These are phyloP conservation scores for Cyclostephanos invisitatus DNA, from an alignment of 108 stramenopile species.

Conservation along the genomic window DNA sequence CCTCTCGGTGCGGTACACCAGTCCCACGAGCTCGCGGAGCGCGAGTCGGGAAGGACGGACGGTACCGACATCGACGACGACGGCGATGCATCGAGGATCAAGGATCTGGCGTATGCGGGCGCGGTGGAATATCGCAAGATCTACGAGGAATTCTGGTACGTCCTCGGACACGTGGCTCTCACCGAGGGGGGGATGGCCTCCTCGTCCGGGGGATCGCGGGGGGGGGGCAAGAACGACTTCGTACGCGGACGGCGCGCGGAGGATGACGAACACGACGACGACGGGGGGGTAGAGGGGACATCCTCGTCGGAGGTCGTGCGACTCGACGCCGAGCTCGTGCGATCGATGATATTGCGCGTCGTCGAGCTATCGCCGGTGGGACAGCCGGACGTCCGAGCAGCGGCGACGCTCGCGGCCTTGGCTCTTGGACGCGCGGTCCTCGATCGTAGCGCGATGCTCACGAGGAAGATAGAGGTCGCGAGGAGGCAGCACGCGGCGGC, in stretches of 20 bases:
- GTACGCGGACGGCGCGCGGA: conserved; percentile 1
- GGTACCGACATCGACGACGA: conserved; percentile 5
- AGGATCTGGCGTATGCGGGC: conserved; percentile 15
- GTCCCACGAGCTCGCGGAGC: background rate
- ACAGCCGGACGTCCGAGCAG: conserved; percentile 81
- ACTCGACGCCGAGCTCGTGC: conserved; percentile 71
- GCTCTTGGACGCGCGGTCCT: conserved; percentile 63
- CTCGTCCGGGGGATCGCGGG: conserved; percentile 10
- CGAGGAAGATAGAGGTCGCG: conserved; percentile 54
- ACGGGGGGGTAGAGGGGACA: conserved; percentile 13
- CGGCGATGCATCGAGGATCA: conserved; percentile 3
- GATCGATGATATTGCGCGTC: conserved; percentile 58
- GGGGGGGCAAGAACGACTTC: conserved; percentile 5
- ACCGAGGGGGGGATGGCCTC: conserved; percentile 48
- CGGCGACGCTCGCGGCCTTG: conserved; percentile 65
- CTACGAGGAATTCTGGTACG: conserved; percentile 83
- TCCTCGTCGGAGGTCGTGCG: conserved; percentile 25
- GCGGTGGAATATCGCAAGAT: conserved; percentile 58
- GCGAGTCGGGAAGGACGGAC: conserved; percentile 11
- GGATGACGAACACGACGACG: background rate
- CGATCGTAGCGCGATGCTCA: conserved; percentile 55
- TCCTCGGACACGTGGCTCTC: conserved; percentile 62
- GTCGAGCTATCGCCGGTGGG: conserved; percentile 73
- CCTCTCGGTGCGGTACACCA: conserved; percentile 48
- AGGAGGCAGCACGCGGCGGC: conserved; percentile 57